A percentile compares a stretch with the other conserved stretches of the same genome.
Evolutionary conservation across 129 eudicot species (phyloP).

Genomic region (Flaveria ramosissima): DNA sequence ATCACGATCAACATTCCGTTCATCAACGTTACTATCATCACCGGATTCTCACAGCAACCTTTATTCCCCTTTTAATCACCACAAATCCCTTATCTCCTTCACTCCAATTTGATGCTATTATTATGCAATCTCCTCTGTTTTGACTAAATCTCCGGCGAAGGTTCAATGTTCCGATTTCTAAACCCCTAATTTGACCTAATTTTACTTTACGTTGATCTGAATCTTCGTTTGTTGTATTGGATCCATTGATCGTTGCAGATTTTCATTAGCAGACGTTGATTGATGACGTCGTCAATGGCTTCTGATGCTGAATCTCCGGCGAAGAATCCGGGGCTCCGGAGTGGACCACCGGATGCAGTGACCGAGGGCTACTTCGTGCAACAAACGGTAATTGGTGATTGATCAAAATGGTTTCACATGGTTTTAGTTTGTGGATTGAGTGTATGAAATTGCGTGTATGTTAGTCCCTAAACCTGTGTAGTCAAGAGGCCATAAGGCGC

Average conservation of each 20-base stretch:
- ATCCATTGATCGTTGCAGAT: background rate
- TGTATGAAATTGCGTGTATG: background rate
- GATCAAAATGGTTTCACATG: background rate
- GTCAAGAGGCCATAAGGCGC: no score
- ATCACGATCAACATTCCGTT: no score
- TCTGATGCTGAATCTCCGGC: background rate
- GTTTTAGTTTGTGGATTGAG: background rate
- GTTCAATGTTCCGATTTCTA: no score
- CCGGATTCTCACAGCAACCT: no score
- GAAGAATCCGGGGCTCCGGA: background rate
- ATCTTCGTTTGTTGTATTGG: background rate
- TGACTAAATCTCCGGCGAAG: no score
- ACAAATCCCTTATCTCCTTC: no score
- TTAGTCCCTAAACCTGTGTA: no score
- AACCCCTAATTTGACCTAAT: no score
- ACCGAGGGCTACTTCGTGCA: background rate
- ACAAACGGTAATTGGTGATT: slow-evolving; percentile 5
- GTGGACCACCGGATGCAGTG: background rate
- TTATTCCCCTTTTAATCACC: no score
- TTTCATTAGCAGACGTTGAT: background rate
- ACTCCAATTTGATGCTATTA: no score
- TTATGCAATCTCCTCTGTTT: no score
- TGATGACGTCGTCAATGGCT: slow-evolving; percentile 4
- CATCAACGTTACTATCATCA: no score
- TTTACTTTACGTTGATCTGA: background rate